Base-by-base conservation (phyloP, 345 rosid species). In the Dipteronia sinensis region DNA sequence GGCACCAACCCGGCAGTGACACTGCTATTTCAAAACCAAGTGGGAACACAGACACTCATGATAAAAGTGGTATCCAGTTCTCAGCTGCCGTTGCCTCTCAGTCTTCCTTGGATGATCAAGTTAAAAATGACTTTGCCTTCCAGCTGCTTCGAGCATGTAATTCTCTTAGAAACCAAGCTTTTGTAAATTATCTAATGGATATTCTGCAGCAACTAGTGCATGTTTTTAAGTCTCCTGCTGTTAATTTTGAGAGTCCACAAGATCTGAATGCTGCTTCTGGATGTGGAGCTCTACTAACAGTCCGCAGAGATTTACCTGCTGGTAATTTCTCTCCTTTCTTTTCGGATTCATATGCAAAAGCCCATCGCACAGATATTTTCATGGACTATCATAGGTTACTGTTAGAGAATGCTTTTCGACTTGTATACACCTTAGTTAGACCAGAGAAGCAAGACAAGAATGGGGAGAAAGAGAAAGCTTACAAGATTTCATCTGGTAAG, bases 1-100 rank as follows among this genome's bases (percentile, higher is more conserved):
- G 99, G 99, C 98, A 96, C 75, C 99, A 94, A 80, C 99, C 99
- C 77, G 98, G 98, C 63, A 88, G 86, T 72, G 97, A 91, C 82
- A 65, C 84, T 78, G 81, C 90, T 82, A 71, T 74, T 70, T 73
- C 87, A 66, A 90, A 85, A 82, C 71, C 87, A 67, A 76, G 88
- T 49, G 97, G 88, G 80, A 85, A 71, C 82, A 63, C 84, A 25
- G 93, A 92, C 42, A 72, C 82, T 23, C 89, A 84, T 82, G 99
- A 95, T 81, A 91, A 88, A 81, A 87, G 82, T 81, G 63, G 82
- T 69, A 58, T 78, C 77, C 97, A 84, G 83, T 85, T 59, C 68
- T 85, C 87, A 49, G 73, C 82, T 74, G 83, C 88, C 19, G 84
- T 76, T 79, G 73, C 88, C 80, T 84, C 88, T 46, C 93, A 84